phyloP scores from a whole-genome alignment of 495 filamentous ascomycete genomes.

The Daldinia decipiens region DNA sequence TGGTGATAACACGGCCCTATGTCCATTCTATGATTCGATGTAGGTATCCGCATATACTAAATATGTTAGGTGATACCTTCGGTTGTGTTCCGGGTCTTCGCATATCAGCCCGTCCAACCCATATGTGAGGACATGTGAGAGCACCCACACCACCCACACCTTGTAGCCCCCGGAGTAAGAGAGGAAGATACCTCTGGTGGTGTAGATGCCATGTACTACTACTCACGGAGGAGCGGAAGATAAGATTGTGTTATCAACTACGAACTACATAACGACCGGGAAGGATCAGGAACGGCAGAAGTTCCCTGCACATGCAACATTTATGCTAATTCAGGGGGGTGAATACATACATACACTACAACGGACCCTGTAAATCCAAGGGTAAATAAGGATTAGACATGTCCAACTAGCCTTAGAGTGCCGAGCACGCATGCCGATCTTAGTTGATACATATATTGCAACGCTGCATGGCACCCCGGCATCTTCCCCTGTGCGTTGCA shows the following conservation, averaged over 20 bases:
- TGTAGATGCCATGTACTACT: not conserved
- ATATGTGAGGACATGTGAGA: slow-evolving; percentile 7
- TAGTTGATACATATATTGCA: slow-evolving; percentile 32
- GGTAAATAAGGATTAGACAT: slow-evolving; percentile 24
- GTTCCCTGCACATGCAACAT: slow-evolving; percentile 35
- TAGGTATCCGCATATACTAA: slow-evolving; percentile 14
- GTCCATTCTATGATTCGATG: slow-evolving; percentile 1
- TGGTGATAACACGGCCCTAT: slow-evolving; percentile 1
- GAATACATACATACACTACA: too few relatives aligned
- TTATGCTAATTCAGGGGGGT: slow-evolving; percentile 45
- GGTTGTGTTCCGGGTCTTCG: slow-evolving; percentile 29
- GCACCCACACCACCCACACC: slow-evolving; percentile 3
- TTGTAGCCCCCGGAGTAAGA: not conserved
- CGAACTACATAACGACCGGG: slow-evolving; percentile 8
- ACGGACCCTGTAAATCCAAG: slow-evolving; percentile 37
- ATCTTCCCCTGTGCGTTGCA: slow-evolving; percentile 17
- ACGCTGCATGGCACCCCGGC: slow-evolving; percentile 18
- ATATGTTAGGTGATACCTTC: slow-evolving; percentile 30
- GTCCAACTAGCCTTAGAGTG: slow-evolving; percentile 27
- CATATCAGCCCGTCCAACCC: slow-evolving; percentile 15
- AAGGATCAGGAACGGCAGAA: slow-evolving; percentile 37
- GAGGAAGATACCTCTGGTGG: not conserved
- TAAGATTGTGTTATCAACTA: slow-evolving; percentile 26
- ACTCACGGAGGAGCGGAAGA: slow-evolving; percentile 31
- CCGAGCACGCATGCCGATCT: slow-evolving; percentile 37